These are phyloP conservation scores for Naganishia antarctica DNA, from an alignment of 768 basidiomycete species.

Conservation along the genomic window DNA sequence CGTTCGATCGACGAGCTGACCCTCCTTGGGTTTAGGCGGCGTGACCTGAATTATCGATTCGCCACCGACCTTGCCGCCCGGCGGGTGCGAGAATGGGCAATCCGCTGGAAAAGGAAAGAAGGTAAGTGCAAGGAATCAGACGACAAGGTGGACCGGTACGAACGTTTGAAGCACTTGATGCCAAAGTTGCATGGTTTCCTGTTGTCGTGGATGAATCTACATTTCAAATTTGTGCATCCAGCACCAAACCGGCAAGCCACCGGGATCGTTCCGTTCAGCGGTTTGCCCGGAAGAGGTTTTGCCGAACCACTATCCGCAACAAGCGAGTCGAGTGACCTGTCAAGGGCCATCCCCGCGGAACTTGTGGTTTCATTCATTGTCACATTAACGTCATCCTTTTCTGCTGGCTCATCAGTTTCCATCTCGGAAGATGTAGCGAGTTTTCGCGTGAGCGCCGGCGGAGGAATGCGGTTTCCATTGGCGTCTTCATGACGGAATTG, in stretches of 20 bases:
- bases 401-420: constrained; percentile 37
- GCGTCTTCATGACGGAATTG: constrained; percentile 49
- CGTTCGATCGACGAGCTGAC: constrained; percentile 15
- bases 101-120: constrained; percentile 51
- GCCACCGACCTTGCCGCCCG: constrained; percentile 40
- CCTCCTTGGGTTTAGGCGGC: constrained; percentile 18
- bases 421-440: constrained; percentile 22
- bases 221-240: constrained; percentile 58
- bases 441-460: constrained; percentile 44
- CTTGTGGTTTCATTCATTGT: constrained; percentile 10
- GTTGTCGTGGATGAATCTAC: constrained; percentile 27
- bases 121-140: not conserved
- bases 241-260: constrained; percentile 72
- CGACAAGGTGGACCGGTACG: not conserved
- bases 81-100: constrained; percentile 88
- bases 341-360: constrained; percentile 11
- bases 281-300: constrained; percentile 32
- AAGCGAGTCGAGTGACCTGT: constrained; percentile 9
- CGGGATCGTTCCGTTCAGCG: constrained; percentile 30
- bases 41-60: constrained; percentile 7
- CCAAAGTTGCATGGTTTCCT: constrained; percentile 71
- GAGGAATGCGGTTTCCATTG: constrained; percentile 45
- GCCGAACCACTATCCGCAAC: not conserved
- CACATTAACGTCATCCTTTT: constrained; percentile 42
- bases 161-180: constrained; percentile 68